Base-by-base conservation (phyloP, 2,329 filamentous ascomycete species). In the Lomentospora prolificans region DNA sequence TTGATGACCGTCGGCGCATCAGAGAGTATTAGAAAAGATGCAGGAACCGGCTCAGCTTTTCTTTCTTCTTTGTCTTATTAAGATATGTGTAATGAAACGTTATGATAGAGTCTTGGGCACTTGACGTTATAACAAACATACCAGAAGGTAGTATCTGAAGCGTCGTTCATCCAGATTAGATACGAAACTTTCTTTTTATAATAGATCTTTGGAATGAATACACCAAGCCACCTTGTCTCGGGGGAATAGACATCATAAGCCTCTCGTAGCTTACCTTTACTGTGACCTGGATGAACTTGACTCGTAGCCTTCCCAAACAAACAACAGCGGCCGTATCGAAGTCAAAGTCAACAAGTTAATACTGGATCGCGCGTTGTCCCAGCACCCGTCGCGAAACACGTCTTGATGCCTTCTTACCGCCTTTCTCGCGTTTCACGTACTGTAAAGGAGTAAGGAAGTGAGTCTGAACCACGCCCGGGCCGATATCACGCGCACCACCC, bases 1-100 rank as follows among this genome's bases (percentile, higher is more conserved):
- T 56, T 28, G 53, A 55, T 24, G 53, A 55, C 9, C 27, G 53
- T 28, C 22, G 46, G 14, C 44, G 53, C 14, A 24, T 28, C 19
- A 36, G 53, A 25, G 28, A 50, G 9, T 22, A 48, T 25, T 39
- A 24, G 28, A 19, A 31, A 28, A 28, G 25, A 51, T 51, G 17
- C n/a, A 25, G 33, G 10, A 17, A 44, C 12, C 25, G 25, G 10
- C 28, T 27, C 7, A 10, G 12, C n/a, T 39, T 28, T 9, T 44
- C 17, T 8, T 46, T 54, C 33, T 44, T 25, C 22, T 46, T n/a
- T 54, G 10, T 6, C 44, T 41, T 24, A 39, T 39, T 55, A 12
- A 10, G 17, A 30, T 27, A 31, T 33, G 3, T 33, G 27, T 24
- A 28, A 41, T 19, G 33, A 54, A n/a, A n/a, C n/a, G n/a, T 31